Evolutionary conservation across 768 basidiomycete genomes (phyloP), one percentile per base, ranked within the genome.

Genomic region (Tricholoma matsutake): DNA sequence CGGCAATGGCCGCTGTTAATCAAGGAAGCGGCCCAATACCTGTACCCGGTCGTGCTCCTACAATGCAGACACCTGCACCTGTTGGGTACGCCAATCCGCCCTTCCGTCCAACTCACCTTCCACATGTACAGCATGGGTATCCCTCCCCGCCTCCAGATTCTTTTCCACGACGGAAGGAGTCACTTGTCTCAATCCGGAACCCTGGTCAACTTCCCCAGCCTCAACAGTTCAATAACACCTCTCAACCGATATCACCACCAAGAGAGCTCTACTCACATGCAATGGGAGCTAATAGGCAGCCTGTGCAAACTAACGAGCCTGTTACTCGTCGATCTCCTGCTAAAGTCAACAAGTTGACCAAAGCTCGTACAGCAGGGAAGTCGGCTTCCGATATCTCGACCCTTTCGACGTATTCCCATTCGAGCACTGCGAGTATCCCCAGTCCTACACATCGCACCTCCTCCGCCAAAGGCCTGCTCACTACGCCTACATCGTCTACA

Each of bases 1-100:
- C 85, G 6, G 84, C 86, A 3, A 84, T 82, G 80, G 75, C 77
- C 11, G 56, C 71, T n/a, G 59, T 67, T 6, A 69, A 68, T 29
- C 67, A 73, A 55, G 61, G 56, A 54, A 61, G 35, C 59, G 63
- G 55, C n/a, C 61, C 22, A 60, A 52, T 51, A 18, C 57, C 54
- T 45, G 52, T 43, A 47, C 45, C 41, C 43, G 51, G 25, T 41
- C 10, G 3, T 37, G 45, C 8, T n/a, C 35, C n/a, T 18, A 34
- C 4, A 54, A 18, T 41, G 29, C 25, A 34, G 34, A 16, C 51
- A 43, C 28, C 52, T 8, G 22, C 20, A 25, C 11, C 59, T 18
- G 3, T 25, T 9, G 11, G 9, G n/a, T 32, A 32, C 13, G 32
- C 8, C 7, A 53, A 32, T 32, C 31, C 29, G n/a, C 54, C 28